phyloP scores from a whole-genome alignment of 1,284 basidiomycete genomes.

The Rhodotorula sp. region DNA sequence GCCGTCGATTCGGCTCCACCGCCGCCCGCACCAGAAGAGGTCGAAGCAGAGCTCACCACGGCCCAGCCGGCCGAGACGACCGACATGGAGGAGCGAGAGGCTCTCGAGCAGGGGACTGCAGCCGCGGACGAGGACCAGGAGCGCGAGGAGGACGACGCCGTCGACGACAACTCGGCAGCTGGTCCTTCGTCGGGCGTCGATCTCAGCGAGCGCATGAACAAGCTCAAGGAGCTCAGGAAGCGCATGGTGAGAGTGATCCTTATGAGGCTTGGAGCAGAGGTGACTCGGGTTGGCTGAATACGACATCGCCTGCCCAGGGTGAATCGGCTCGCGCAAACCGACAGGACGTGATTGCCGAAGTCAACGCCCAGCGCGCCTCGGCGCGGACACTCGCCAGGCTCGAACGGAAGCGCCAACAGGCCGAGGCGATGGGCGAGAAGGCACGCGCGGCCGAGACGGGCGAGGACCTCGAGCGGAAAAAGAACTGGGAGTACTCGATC shows the following conservation, averaged over 20 bases:
- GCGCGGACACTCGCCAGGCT: slow-evolving; percentile 74
- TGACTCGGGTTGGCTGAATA: background rate
- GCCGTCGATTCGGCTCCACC: slow-evolving; percentile 3
- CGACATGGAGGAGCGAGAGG: background rate
- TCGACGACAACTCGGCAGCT: slow-evolving; percentile 15
- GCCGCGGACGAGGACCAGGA: background rate
- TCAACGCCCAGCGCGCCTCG: slow-evolving; percentile 68
- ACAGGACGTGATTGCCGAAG: slow-evolving; percentile 75
- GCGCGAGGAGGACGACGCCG: slow-evolving; percentile 27
- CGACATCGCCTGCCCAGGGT: slow-evolving; percentile 55
- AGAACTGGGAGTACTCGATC: slow-evolving; percentile 90
- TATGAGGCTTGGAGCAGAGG: slow-evolving; percentile 14
- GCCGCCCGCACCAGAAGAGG: slow-evolving; percentile 27
- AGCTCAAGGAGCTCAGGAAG: slow-evolving; percentile 68
- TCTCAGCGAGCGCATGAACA: slow-evolving; percentile 70
- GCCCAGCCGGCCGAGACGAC: background rate
- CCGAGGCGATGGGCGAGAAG: slow-evolving; percentile 80
- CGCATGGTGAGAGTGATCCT: slow-evolving; percentile 62
- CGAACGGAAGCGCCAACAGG: slow-evolving; percentile 81
- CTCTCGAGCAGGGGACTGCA: background rate
- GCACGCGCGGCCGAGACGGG: slow-evolving; percentile 83
- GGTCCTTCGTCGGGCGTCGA: slow-evolving; percentile 5
- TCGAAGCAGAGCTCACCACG: slow-evolving; percentile 10
- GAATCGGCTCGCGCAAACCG: slow-evolving; percentile 76
- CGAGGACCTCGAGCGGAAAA: slow-evolving; percentile 66